These are phyloP conservation scores for Irpex rosettiformis DNA, from an alignment of 1,284 basidiomycete genomes.

Conservation along the genomic window DNA sequence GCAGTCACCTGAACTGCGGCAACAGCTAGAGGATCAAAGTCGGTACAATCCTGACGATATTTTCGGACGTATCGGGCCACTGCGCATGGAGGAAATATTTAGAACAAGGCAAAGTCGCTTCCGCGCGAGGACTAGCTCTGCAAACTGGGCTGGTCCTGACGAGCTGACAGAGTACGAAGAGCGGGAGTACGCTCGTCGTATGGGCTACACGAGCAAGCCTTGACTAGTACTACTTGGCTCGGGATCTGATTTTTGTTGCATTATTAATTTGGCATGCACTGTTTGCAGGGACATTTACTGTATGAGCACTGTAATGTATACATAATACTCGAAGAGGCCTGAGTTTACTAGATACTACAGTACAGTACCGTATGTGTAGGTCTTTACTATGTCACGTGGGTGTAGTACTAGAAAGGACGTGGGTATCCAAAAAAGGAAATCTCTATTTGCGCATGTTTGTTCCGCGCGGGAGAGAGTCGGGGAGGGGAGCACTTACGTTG, in stretches of 20 bases:
- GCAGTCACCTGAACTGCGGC: constrained; percentile 80
- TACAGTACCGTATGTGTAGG: too few relatives aligned
- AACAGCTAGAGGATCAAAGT: constrained; percentile 76
- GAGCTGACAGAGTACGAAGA: constrained; percentile 81
- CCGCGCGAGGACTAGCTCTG: constrained; percentile 85
- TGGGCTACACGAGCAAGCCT: constrained; percentile 63
- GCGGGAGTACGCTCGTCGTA: constrained; percentile 80
- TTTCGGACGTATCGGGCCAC: constrained; percentile 81
- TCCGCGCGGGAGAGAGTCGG: constrained; percentile 5
- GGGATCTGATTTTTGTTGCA: too few relatives aligned
- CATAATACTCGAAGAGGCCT: too few relatives aligned
- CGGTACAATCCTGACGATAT: constrained; percentile 89
- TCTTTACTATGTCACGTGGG: too few relatives aligned
- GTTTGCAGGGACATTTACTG: background rate
- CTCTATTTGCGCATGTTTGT: constrained; percentile 12
- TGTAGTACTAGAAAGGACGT: background rate
- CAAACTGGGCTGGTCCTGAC: constrained; percentile 90
- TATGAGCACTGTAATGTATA: too few relatives aligned
- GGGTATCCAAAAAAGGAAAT: background rate
- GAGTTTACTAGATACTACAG: too few relatives aligned
- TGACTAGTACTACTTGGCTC: background rate
- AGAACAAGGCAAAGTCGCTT: constrained; percentile 73
- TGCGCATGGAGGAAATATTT: constrained; percentile 87
- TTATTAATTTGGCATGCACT: too few relatives aligned
- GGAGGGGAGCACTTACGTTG: constrained; percentile 11